Evolutionary conservation across 2,329 filamentous ascomycete species (phyloP).

Genomic region (Meredithiella fracta): DNA sequence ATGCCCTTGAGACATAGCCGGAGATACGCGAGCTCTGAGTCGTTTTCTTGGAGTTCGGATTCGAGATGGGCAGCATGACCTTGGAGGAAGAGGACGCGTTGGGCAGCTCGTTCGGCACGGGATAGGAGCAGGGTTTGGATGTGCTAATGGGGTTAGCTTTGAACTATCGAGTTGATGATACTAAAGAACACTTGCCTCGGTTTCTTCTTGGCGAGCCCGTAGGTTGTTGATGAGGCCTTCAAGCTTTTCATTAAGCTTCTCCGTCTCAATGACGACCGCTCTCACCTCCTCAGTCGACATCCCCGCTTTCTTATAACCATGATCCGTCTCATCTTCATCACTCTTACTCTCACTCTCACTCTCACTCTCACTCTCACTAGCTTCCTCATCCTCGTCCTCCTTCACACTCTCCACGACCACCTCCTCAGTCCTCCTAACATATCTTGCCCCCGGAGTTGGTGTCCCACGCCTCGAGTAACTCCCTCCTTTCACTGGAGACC

Average conservation of each 20-base stretch:
- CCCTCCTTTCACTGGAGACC: background rate
- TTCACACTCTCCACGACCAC: background rate
- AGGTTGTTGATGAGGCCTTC: slow-evolving; percentile 34
- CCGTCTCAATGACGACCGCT: slow-evolving; percentile 19
- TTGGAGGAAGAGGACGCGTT: slow-evolving; percentile 44
- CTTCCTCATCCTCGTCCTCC: background rate
- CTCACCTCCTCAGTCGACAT: slow-evolving; percentile 17
- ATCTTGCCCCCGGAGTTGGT: slow-evolving; percentile 1
- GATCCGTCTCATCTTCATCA: background rate
- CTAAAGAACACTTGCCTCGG: slow-evolving; percentile 26
- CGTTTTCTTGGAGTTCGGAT: slow-evolving; percentile 37
- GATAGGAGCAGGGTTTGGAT: slow-evolving; percentile 45
- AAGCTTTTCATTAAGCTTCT: slow-evolving; percentile 33
- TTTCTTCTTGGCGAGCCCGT: slow-evolving; percentile 40
- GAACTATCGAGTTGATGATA: background rate
- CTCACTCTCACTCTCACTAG: background rate
- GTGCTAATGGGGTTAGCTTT: slow-evolving; percentile 28
- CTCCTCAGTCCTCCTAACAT: background rate
- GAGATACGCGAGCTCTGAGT: slow-evolving; percentile 44
- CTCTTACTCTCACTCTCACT: background rate
- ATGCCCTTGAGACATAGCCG: slow-evolving; percentile 46
- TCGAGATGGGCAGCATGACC: slow-evolving; percentile 42
- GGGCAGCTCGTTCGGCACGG: slow-evolving; percentile 39
- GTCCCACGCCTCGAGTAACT: slow-evolving; percentile 3
- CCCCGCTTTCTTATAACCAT: background rate